Base-by-base conservation (phyloP, 192 early-diverging fungal genomes). In the Linnemannia hyalina region DNA sequence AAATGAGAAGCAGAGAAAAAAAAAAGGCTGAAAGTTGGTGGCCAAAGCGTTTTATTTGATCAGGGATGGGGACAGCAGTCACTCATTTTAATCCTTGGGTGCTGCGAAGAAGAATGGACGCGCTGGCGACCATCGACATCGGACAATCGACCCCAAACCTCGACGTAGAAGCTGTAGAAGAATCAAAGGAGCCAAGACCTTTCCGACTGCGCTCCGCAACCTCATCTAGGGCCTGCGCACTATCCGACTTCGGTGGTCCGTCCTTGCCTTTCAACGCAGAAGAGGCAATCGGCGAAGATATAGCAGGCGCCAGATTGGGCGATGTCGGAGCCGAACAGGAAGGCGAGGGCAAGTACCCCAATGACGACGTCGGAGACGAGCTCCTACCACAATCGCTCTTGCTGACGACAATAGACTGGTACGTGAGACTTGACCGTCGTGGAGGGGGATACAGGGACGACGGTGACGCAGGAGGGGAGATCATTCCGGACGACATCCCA, bases 161-260 rank as follows among this genome's bases (percentile, higher is more conserved):
- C 49, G 49, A 52, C 49, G 9, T 7, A 46, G 55, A 60, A 60
- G 55, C 44, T 15, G 10, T 9, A 65, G 9, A 2, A 32, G 10
- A 2, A 32, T 11, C 44, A 60, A 73, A 80, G 13, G 70, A 44
- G 2, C 78, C 72, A 3, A 23, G 4, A 0, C 74, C 52, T 1
- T 68, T 63, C 41, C 57, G 40, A 41, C 71, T 75, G 16, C 73
- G 73, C 63, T 81, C 73, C 41, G 74, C 54, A 46, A 63, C 74
- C 22, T 82, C 68, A n/a, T 38, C 63, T 26, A 46, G 41, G 29
- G 47, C 73, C 38, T 72, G 4, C 15, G 0, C 23, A 11, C 73
- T 52, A 72, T 72, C 74, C 69, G 73, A 42, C 55, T 35, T 72
- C 20, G 81, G 70, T 0, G 80, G 29, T 15, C 71, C 16, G 3